Evolutionary conservation across 805 yeast genomes (phyloP).

Genomic region (Wickerhamomyces chambardii): DNA sequence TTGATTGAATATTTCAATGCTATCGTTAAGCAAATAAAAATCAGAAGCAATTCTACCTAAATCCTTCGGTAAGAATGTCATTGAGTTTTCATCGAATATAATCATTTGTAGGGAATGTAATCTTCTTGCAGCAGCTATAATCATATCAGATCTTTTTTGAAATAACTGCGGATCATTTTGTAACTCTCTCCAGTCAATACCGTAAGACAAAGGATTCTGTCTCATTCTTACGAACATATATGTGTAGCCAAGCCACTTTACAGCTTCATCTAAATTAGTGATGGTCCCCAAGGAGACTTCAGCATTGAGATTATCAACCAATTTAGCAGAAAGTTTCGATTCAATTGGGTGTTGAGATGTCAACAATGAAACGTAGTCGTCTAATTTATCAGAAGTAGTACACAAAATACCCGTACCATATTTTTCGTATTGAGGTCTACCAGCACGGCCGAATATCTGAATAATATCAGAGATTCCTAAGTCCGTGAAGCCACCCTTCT

Average conservation of each 20-base stretch:
- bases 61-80: conserved; percentile 76
- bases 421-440: conserved; percentile 93
- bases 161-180: conserved; percentile 75
- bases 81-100: conserved; percentile 78
- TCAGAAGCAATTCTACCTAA: conserved; percentile 93
- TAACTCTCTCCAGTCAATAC: conserved; percentile 80
- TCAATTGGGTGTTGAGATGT: conserved; percentile 97
- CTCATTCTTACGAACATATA: conserved; percentile 92
- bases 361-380: conserved; percentile 80
- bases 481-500: conserved; percentile 90
- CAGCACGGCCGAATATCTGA: conserved; percentile 98
- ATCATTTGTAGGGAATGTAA: conserved; percentile 91
- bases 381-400: conserved; percentile 73
- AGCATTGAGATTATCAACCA: conserved; percentile 92
- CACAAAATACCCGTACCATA: conserved; percentile 90
- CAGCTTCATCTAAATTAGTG: conserved; percentile 88
- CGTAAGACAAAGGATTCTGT: conserved; percentile 88
- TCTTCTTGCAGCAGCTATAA: conserved; percentile 70
- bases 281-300: conserved; percentile 95
- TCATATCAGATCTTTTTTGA: conserved; percentile 66
- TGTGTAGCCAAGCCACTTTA: conserved; percentile 97
- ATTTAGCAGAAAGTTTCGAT: conserved; percentile 64
- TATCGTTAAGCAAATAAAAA: conserved; percentile 75
- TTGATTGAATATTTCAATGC: conserved; percentile 84
- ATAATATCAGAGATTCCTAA: conserved; percentile 94